Percentiles rank a stretch among this genome's conserved stretches.
Evolutionary conservation across 2,329 filamentous ascomycete species (phyloP).

Genomic region (Triangularia verruculosa): DNA sequence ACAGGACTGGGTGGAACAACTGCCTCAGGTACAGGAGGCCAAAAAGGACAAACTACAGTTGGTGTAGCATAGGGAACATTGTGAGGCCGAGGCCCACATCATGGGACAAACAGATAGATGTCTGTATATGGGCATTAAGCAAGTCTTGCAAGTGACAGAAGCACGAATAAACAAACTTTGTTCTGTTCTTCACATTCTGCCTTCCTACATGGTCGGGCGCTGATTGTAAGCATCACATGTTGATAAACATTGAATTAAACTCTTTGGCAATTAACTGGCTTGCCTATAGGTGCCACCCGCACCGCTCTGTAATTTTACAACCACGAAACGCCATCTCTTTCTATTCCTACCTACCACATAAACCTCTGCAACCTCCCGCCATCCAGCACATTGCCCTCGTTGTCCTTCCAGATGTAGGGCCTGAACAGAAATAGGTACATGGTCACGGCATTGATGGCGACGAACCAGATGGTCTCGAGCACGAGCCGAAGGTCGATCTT

Average conservation of each 20-base stretch:
- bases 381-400: slow-evolving; percentile 50
- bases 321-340: not conserved
- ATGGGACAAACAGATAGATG: not conserved
- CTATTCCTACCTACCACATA: slow-evolving; percentile 63
- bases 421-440: slow-evolving; percentile 68
- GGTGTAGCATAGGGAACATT: not conserved
- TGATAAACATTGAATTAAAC: no score
- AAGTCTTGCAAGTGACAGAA: no score
- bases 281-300: no score
- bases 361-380: slow-evolving; percentile 66
- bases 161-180: not conserved
- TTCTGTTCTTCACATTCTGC: not conserved
- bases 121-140: not conserved
- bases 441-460: slow-evolving; percentile 61
- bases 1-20: not conserved
- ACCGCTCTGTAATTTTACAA: no score
- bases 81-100: not conserved
- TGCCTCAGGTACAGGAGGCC: not conserved
- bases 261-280: no score
- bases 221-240: no score
- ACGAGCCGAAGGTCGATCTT: slow-evolving; percentile 47
- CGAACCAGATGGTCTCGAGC: slow-evolving; percentile 67
- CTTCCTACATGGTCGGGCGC: no score
- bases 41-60: not conserved
- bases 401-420: slow-evolving; percentile 66